Percentiles rank a stretch among this genome's conserved stretches.
These are phyloP conservation scores for Xerocomellus amylosporus DNA, from an alignment of 768 basidiomycete genomes.

Conservation along the genomic window DNA sequence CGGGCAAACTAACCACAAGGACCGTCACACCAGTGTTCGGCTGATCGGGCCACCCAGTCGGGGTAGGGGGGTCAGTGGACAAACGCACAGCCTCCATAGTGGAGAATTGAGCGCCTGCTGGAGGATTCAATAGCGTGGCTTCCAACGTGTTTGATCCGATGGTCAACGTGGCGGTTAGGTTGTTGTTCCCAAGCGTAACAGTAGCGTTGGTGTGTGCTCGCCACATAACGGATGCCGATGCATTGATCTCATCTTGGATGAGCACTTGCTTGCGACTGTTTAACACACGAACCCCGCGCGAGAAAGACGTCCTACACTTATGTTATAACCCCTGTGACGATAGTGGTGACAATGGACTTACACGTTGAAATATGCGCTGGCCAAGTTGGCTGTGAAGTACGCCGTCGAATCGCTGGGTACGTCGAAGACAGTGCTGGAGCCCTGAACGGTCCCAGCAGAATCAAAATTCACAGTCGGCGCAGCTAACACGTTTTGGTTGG, in stretches of 20 bases:
- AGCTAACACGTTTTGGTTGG: conserved; percentile 78
- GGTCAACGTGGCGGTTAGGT: conserved; percentile 69
- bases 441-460: conserved; percentile 64
- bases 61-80: conserved; percentile 58
- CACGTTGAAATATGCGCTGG: conserved; percentile 72
- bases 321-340: conserved; percentile 14
- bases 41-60: conserved; percentile 60
- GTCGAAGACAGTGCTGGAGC: conserved; percentile 76
- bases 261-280: conserved; percentile 87
- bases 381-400: conserved; percentile 76
- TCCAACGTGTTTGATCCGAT: conserved; percentile 67
- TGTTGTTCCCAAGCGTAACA: conserved; percentile 46
- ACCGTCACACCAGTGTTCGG: conserved; percentile 78
- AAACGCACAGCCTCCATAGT: conserved; percentile 55
- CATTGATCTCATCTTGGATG: conserved; percentile 85
- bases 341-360: conserved; percentile 38
- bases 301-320: conserved; percentile 57
- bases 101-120: conserved; percentile 61
- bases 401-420: conserved; percentile 69
- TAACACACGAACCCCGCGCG: conserved; percentile 80
- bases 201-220: conserved; percentile 97
- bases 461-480: conserved; percentile 57
- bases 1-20: conserved; percentile 61
- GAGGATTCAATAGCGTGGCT: conserved; percentile 66
- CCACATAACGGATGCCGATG: conserved; percentile 68